Evolutionary conservation across 1,284 basidiomycete species (phyloP).

Genomic region (Phaffia rhodozyma): DNA sequence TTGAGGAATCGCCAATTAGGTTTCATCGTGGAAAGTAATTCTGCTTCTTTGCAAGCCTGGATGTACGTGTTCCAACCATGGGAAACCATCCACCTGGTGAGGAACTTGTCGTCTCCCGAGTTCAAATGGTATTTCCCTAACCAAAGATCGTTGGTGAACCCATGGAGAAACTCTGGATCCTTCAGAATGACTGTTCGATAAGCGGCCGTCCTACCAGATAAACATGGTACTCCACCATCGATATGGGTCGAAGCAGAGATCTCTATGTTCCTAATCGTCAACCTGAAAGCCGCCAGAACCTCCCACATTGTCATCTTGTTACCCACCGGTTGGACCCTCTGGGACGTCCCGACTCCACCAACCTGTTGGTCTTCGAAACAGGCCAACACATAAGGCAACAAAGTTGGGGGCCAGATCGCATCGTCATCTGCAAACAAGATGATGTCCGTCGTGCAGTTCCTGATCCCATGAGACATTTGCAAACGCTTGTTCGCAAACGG

Average conservation of each 20-base stretch:
- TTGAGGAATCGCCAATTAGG: constrained; percentile 89
- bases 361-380: constrained; percentile 89
- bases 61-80: constrained; percentile 90
- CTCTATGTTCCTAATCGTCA: constrained; percentile 85
- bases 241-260: constrained; percentile 78
- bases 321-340: constrained; percentile 71
- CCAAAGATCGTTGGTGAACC: constrained; percentile 89
- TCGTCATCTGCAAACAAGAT: constrained; percentile 93
- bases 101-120: constrained; percentile 84
- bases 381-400: constrained; percentile 70
- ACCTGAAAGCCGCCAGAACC: constrained; percentile 77
- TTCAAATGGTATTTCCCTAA: constrained; percentile 83
- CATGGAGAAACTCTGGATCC: constrained; percentile 79
- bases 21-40: constrained; percentile 85
- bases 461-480: constrained; percentile 84
- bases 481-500: constrained; percentile 85
- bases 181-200: constrained; percentile 87
- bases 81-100: constrained; percentile 91
- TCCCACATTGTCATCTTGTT: constrained; percentile 80
- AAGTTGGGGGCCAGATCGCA: constrained; percentile 82
- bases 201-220: constrained; percentile 80
- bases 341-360: constrained; percentile 79
- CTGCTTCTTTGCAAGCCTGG: constrained; percentile 79
- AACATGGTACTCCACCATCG: constrained; percentile 78
- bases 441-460: constrained; percentile 77